Base-by-base conservation (phyloP, 345 rosid species). In the Lumnitzera racemosa region DNA sequence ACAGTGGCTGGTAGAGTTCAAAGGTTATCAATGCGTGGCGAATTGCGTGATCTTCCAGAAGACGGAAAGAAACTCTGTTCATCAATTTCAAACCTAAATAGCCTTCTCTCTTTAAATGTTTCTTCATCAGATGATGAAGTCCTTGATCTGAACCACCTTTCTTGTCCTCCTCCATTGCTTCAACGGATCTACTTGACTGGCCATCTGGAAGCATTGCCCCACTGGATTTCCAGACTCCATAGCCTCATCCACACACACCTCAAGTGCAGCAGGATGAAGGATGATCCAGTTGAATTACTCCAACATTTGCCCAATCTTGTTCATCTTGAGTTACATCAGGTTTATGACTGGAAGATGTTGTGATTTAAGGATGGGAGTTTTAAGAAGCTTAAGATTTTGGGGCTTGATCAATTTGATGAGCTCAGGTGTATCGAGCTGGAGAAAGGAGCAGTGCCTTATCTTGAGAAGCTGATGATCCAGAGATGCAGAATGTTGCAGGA, bases 181-280 rank as follows among this genome's bases (percentile, higher is more conserved):
- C 70, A 68, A 43, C 24, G 75, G n/a, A 56, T 73, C 17, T 77
- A 77, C 61, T 46, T 77, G 57, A 51, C 24, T 53, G 81, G 81
- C 11, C 53, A 76, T 46, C 31, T 73, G 24, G 46, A 64, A 49
- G 55, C 6, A 4, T 3, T 77, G 47, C 78, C 81, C 0, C 51
- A 64, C 12, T 73, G 76, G 81, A 55, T 77, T 2, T 31, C 69
- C 36, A 24, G 54, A 15, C 73, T 61, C 31, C 55, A 65, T 5
- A 70, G 66, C 24, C 53, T 77, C 36, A 67, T 52, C 9, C 70
- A 52, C n/a, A 23, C 73, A 13, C 61, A 58, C 41, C 41, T 77
- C 13, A 65, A 46, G 46, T 67, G 53, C 63, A 57, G 73, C 46
- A 24, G 56, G 12, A 23, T 73, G 23, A 27, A 13, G 50, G 71